These are phyloP conservation scores for Clarireedia hainanense DNA, from an alignment of 2,329 filamentous ascomycete genomes.

Conservation along the genomic window DNA sequence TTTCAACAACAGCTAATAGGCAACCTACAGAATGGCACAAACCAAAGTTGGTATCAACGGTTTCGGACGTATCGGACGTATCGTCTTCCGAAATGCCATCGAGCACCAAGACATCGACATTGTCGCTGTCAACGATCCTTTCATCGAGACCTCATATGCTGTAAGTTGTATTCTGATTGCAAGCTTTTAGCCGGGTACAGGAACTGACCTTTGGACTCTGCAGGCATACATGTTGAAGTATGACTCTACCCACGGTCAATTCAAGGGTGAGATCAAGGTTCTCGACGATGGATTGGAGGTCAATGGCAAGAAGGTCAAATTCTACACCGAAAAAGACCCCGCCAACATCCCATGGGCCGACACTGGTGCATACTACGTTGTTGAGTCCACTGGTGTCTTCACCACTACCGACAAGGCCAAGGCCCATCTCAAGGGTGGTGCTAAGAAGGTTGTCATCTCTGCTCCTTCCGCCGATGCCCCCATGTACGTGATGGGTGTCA, in stretches of 20 bases:
- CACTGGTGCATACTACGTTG: constrained; percentile 84
- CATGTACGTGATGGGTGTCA: constrained; percentile 99
- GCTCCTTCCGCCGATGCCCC: constrained; percentile 90
- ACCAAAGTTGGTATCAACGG: constrained; percentile 96
- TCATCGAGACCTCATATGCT: constrained; percentile 97
- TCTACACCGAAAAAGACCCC: constrained; percentile 91
- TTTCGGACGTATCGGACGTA: constrained; percentile 98
- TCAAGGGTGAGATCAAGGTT: constrained; percentile 83
- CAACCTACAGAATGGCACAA: constrained; percentile 36
- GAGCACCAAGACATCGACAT: constrained; percentile 85
- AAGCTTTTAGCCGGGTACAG: not conserved
- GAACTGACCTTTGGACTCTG: constrained; percentile 14
- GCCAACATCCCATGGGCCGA: constrained; percentile 82
- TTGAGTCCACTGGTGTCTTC: constrained; percentile 98
- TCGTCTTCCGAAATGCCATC: constrained; percentile 96
- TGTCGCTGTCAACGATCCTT: constrained; percentile 97
- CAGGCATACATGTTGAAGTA: constrained; percentile 99
- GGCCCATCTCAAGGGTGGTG: constrained; percentile 90
- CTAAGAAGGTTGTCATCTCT: constrained; percentile 96
- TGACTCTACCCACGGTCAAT: constrained; percentile 91
- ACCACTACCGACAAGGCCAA: constrained; percentile 95
- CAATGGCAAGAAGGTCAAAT: constrained; percentile 91
- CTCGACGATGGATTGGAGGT: constrained; percentile 64
- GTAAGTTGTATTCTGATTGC: constrained; percentile 50
- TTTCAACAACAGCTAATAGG: constrained; percentile 15